These are phyloP conservation scores for Pelargonium citronellum DNA, from an alignment of 441 rosid genomes.

Conservation along the genomic window DNA sequence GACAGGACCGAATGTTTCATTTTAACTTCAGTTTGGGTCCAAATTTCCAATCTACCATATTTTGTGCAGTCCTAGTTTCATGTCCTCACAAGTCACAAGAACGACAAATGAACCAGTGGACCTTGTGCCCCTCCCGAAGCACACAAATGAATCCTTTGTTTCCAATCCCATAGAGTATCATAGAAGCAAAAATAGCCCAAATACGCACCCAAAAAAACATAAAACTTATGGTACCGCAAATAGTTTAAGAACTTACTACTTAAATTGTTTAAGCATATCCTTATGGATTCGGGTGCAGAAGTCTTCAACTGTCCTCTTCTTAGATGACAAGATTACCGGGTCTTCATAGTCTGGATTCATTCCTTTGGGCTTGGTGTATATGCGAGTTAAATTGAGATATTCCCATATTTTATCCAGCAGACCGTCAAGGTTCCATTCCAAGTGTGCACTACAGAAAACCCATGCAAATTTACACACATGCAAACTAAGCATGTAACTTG, in stretches of 20 bases:
- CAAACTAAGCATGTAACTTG: too few species aligned
- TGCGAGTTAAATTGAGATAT: slow-evolving; percentile 77
- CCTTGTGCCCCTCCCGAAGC: too few species aligned
- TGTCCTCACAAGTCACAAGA: too few species aligned
- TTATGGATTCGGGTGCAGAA: slow-evolving; percentile 83
- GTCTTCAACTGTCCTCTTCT: slow-evolving; percentile 80
- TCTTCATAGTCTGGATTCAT: slow-evolving; percentile 97
- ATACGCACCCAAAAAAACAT: background rate
- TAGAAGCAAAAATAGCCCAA: background rate
- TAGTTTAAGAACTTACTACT: slow-evolving; percentile 55
- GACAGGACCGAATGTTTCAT: too few species aligned
- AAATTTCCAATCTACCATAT: too few species aligned
- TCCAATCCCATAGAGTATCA: too few species aligned
- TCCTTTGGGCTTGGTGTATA: slow-evolving; percentile 91
- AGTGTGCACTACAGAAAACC: slow-evolving; percentile 59
- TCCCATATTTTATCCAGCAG: slow-evolving; percentile 90
- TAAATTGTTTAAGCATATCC: slow-evolving; percentile 87
- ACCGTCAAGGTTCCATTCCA: slow-evolving; percentile 97
- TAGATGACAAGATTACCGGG: slow-evolving; percentile 90
- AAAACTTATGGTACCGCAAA: too few species aligned
- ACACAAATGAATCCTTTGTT: too few species aligned
- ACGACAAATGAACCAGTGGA: too few species aligned
- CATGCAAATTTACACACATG: background rate
- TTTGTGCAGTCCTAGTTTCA: too few species aligned
- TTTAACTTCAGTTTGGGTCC: too few species aligned